phyloP scores from a whole-genome alignment of 225 moss, liverwort and hornwort species.

The Bryum argenteum region DNA sequence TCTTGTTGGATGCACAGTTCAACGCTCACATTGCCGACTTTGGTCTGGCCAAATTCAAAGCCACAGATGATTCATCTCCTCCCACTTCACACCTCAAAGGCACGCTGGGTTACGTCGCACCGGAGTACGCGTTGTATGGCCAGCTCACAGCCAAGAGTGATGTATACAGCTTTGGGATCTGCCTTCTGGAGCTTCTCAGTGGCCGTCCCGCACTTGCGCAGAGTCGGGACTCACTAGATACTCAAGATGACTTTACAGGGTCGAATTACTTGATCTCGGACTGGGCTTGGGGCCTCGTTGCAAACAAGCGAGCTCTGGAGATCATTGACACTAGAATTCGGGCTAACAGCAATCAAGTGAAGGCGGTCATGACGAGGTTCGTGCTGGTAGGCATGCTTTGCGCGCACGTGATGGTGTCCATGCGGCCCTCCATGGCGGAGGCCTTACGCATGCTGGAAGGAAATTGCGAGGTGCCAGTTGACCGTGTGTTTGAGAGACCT shows the following conservation, averaged over 20 bases:
- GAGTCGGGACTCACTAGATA: neutral
- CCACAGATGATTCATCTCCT: neutral
- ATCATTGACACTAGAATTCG: conserved; percentile 31
- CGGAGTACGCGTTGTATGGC: conserved; percentile 43
- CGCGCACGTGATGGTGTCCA: conserved; percentile 37
- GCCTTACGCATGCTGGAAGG: conserved; percentile 48
- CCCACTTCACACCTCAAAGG: conserved; percentile 25
- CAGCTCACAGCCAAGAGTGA: conserved; percentile 39
- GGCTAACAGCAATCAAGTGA: neutral
- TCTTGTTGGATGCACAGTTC: conserved; percentile 64
- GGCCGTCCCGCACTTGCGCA: conserved; percentile 30
- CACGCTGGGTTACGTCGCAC: conserved; percentile 37
- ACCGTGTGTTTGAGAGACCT: conserved; percentile 28
- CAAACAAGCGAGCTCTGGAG: conserved; percentile 23
- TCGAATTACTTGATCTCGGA: conserved; percentile 30
- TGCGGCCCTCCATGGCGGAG: conserved; percentile 45
- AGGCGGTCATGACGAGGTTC: conserved; percentile 34
- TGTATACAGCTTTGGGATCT: conserved; percentile 49
- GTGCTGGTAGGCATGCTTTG: conserved; percentile 51
- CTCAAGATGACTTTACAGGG: conserved; percentile 6
- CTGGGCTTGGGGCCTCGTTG: conserved; percentile 41
- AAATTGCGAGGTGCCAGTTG: conserved; percentile 20
- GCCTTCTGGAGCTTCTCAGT: conserved; percentile 43
- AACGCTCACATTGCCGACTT: conserved; percentile 77
- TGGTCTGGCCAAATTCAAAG: conserved; percentile 66